Conservation (phyloP, 139 green algal genomes). For the Micromonas pusilla region DNA sequence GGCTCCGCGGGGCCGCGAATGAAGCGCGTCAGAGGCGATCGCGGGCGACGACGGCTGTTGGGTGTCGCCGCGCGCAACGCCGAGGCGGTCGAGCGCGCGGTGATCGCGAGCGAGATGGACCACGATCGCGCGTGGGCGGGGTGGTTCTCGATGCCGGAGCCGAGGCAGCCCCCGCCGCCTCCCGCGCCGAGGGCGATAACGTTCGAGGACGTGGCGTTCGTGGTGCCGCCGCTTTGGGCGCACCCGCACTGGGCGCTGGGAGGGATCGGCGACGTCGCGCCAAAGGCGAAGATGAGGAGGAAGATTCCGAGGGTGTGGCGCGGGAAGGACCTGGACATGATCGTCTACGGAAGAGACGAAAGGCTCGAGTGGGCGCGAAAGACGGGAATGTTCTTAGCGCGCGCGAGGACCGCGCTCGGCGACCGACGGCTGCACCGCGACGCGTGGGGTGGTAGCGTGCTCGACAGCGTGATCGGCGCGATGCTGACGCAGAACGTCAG, state of each 20-base stretch:
- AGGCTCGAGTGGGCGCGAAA: slow-evolving; percentile 48
- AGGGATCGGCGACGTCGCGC: neutral
- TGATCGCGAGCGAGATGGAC: too few species aligned
- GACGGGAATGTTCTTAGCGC: slow-evolving; percentile 40
- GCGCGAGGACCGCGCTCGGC: slow-evolving; percentile 1
- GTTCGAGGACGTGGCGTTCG: neutral
- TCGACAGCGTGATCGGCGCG: slow-evolving; percentile 71
- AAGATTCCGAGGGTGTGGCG: slow-evolving; percentile 7
- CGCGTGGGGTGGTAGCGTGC: slow-evolving; percentile 61
- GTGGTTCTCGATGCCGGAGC: too few species aligned
- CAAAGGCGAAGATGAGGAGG: too few species aligned
- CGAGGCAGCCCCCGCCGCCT: too few species aligned
- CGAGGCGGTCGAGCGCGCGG: too few species aligned
- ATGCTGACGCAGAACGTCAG: slow-evolving; percentile 77
- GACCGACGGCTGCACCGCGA: slow-evolving; percentile 8
- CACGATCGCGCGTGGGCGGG: too few species aligned
- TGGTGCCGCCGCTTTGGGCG: neutral
- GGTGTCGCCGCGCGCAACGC: too few species aligned
- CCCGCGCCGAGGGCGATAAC: too few species aligned
- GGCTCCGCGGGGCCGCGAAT: too few species aligned
- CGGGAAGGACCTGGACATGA: slow-evolving; percentile 52
- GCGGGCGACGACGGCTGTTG: too few species aligned
- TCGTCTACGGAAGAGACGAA: slow-evolving; percentile 66
- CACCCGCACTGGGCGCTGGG: neutral
- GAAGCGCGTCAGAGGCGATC: too few species aligned